These are phyloP conservation scores for Crataegus laevigata DNA, from an alignment of 306 rosid species.

Conservation along the genomic window DNA sequence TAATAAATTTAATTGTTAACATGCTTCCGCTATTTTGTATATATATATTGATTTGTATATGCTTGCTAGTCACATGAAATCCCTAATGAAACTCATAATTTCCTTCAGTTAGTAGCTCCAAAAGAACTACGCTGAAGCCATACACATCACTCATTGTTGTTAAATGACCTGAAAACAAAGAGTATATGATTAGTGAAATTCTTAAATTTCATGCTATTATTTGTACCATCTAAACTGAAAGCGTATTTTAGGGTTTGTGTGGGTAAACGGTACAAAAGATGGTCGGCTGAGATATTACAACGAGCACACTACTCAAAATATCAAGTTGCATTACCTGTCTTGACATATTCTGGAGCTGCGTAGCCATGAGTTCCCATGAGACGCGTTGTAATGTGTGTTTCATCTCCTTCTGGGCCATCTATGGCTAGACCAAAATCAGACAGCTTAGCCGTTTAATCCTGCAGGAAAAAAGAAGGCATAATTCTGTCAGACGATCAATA, in stretches of 20 bases:
- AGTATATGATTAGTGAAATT: neutral
- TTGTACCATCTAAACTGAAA: no score
- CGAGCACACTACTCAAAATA: no score
- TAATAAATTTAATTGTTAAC: no score
- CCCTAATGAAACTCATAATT: no score
- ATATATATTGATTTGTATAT: no score
- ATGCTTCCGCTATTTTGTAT: no score
- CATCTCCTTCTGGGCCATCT: constrained; percentile 66
- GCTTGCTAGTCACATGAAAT: no score
- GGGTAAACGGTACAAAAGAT: no score
- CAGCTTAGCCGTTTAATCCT: constrained; percentile 78
- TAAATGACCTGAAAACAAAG: constrained; percentile 54
- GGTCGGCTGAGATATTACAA: no score
- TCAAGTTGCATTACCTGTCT: constrained; percentile 46
- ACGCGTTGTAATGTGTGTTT: constrained; percentile 52
- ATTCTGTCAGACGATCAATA: neutral
- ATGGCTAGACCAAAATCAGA: constrained; percentile 91
- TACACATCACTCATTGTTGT: constrained; percentile 80
- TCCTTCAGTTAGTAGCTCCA: constrained; percentile 80
- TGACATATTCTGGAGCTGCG: constrained; percentile 89
- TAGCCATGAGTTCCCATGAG: constrained; percentile 93
- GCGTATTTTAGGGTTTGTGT: no score
- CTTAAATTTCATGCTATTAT: neutral
- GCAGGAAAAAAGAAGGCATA: neutral
- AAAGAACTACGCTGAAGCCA: constrained; percentile 78